Percentiles rank a stretch among this genome's conserved stretches.
Conservation (phyloP, 1,284 basidiomycete genomes). For the Laetiporus sulphureus region DNA sequence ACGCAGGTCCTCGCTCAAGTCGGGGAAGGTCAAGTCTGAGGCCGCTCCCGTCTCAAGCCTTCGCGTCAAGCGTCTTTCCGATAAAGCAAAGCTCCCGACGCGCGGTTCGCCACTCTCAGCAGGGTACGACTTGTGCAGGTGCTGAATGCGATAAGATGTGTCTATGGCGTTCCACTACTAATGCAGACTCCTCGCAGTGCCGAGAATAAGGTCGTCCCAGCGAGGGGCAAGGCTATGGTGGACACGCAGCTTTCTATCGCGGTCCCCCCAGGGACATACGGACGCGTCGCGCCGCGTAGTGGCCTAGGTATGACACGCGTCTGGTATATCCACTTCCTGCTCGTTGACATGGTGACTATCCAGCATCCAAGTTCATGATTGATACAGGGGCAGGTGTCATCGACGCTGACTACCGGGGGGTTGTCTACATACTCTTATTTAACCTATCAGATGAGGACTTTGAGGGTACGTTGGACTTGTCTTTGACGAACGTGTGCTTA, state of each 20-base stretch:
- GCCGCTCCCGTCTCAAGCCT: conserved; percentile 46
- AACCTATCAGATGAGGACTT: conserved; percentile 90
- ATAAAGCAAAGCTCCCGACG: conserved; percentile 81
- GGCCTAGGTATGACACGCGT: conserved; percentile 68
- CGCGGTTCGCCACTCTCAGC: conserved; percentile 84
- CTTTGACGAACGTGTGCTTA: too few relatives aligned
- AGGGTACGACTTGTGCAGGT: conserved; percentile 94
- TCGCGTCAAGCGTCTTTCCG: conserved; percentile 81
- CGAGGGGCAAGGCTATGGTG: conserved; percentile 83
- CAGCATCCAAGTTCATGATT: conserved; percentile 95
- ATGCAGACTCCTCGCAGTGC: conserved; percentile 41
- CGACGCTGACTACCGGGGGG: conserved; percentile 93
- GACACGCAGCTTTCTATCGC: conserved; percentile 91
- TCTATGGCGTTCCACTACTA: conserved; percentile 6
- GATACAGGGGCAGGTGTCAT: conserved; percentile 96
- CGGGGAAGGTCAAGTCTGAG: conserved; percentile 17
- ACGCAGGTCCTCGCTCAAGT: conserved; percentile 42
- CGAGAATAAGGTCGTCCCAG: conserved; percentile 73
- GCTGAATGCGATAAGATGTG: conserved; percentile 13
- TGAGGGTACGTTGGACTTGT: conserved; percentile 55
- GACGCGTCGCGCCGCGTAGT: conserved; percentile 90
- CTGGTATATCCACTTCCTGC: background rate
- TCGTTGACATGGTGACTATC: background rate
- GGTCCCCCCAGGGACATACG: conserved; percentile 90
- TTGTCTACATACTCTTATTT: conserved; percentile 91